phyloP scores from a whole-genome alignment of 495 filamentous ascomycete species.

The Tuber brumale region DNA sequence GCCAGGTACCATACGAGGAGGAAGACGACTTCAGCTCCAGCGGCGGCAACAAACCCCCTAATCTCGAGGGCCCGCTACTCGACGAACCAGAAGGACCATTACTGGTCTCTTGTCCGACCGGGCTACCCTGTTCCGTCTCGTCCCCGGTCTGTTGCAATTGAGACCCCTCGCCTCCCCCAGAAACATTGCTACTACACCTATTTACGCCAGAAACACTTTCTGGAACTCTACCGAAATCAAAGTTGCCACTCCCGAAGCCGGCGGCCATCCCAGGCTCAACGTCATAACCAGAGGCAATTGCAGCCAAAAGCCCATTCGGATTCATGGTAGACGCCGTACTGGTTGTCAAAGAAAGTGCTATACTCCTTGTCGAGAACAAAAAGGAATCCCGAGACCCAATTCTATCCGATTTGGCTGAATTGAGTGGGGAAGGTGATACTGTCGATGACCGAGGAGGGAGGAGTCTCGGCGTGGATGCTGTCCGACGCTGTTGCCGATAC shows the following conservation, averaged over 20 bases:
- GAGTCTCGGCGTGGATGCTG: slow-evolving; percentile 35
- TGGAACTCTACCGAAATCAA: slow-evolving; percentile 45
- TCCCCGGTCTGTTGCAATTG: slow-evolving; percentile 22
- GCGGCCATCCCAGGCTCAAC: slow-evolving; percentile 41
- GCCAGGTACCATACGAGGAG: slow-evolving; percentile 40
- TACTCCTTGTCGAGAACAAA: slow-evolving; percentile 61
- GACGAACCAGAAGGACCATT: slow-evolving; percentile 10
- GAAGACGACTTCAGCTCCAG: slow-evolving; percentile 36
- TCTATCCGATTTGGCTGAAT: slow-evolving; percentile 20
- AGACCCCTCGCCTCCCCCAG: slow-evolving; percentile 23
- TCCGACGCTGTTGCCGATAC: slow-evolving; percentile 41
- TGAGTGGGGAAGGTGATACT: slow-evolving; percentile 41
- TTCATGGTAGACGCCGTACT: slow-evolving; percentile 77
- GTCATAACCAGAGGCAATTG: slow-evolving; percentile 47
- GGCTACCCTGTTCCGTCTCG: slow-evolving; percentile 11
- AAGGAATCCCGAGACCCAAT: slow-evolving; percentile 28
- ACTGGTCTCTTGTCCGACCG: background rate
- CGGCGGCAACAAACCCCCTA: slow-evolving; percentile 31
- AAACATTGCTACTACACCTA: slow-evolving; percentile 12
- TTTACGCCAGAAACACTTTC: slow-evolving; percentile 38
- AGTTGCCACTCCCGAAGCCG: slow-evolving; percentile 28
- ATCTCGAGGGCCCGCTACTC: background rate
- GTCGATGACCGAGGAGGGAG: slow-evolving; percentile 29
- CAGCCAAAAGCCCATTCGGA: slow-evolving; percentile 61
- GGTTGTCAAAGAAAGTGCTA: slow-evolving; percentile 75